Conservation (phyloP, 768 basidiomycete species). For the Inosperma sp. region DNA sequence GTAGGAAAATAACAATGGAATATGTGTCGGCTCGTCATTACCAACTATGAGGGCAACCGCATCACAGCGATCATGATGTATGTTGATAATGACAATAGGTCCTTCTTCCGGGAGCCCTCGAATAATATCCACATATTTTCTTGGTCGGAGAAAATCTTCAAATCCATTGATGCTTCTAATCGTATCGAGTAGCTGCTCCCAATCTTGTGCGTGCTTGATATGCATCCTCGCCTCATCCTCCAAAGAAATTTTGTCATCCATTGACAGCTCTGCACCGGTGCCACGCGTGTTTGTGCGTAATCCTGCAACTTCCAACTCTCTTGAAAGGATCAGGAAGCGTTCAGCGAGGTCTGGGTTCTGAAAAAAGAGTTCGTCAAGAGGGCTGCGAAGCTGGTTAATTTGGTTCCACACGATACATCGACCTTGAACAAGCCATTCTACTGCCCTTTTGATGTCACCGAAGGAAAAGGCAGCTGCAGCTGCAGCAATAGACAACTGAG, state of each 20-base stretch:
- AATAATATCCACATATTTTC: not conserved
- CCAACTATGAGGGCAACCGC: constrained; percentile 15
- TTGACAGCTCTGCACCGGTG: not conserved
- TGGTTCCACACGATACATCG: constrained; percentile 29
- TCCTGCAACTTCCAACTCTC: constrained; percentile 8
- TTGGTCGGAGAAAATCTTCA: constrained; percentile 20
- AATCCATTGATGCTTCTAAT: constrained; percentile 16
- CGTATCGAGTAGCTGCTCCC: constrained; percentile 15
- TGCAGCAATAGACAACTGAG: not conserved
- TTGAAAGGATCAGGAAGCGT: constrained; percentile 9
- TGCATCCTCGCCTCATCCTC: constrained; percentile 17
- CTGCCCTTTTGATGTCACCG: constrained; percentile 1
- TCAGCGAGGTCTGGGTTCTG: constrained; percentile 13
- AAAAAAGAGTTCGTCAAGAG: constrained; percentile 18
- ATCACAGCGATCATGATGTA: constrained; percentile 18
- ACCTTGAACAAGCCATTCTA: constrained; percentile 34
- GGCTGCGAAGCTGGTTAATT: constrained; percentile 20
- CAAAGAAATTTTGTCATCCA: constrained; percentile 10
- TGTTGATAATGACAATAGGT: constrained; percentile 19
- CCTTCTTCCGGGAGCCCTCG: constrained; percentile 12
- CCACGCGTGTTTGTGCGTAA: constrained; percentile 1
- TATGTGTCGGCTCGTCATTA: constrained; percentile 7
- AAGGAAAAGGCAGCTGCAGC: not conserved
- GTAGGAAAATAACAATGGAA: constrained; percentile 12
- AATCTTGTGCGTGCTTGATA: constrained; percentile 15